Percentiles rank a stretch among this genome's conserved stretches.
Evolutionary conservation across 768 basidiomycete genomes (phyloP).

Genomic region (Mycena chlorophos): DNA sequence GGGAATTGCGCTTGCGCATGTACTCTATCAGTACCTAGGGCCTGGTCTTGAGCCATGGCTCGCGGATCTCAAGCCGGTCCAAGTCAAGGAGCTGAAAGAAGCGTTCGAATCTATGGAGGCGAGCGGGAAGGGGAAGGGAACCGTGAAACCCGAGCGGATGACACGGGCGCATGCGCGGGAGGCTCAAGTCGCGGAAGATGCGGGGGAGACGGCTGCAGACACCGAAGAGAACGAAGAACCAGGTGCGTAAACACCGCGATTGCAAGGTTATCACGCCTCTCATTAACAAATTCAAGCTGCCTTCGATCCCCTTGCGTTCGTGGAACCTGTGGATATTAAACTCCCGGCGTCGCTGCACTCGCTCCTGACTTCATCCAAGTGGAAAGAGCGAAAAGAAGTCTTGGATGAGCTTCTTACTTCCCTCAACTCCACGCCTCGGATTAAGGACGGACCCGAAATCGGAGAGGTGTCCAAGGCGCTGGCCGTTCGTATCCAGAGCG

Average conservation of each 20-base stretch:
- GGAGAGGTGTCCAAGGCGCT: slow-evolving; percentile 75
- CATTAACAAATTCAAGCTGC: slow-evolving; percentile 41
- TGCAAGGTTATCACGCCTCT: slow-evolving; percentile 11
- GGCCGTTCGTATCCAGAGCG: slow-evolving; percentile 77
- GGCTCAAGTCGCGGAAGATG: slow-evolving; percentile 48
- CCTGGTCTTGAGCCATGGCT: slow-evolving; percentile 81
- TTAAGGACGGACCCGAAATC: slow-evolving; percentile 79
- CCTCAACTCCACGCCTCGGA: slow-evolving; percentile 67
- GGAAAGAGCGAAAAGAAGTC: slow-evolving; percentile 96
- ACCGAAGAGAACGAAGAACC: slow-evolving; percentile 41
- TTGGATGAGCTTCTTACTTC: slow-evolving; percentile 79
- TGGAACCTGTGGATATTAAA: slow-evolving; percentile 82
- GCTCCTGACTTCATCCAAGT: slow-evolving; percentile 85
- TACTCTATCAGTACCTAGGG: slow-evolving; percentile 86
- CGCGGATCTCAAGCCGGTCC: slow-evolving; percentile 91
- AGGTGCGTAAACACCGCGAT: slow-evolving; percentile 36
- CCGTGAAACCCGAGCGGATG: slow-evolving; percentile 72
- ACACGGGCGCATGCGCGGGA: slow-evolving; percentile 80
- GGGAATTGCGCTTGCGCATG: slow-evolving; percentile 73
- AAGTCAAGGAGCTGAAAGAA: slow-evolving; percentile 93
- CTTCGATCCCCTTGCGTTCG: slow-evolving; percentile 76
- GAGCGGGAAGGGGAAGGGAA: slow-evolving; percentile 83
- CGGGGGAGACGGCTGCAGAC: slow-evolving; percentile 37
- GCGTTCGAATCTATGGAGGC: slow-evolving; percentile 82
- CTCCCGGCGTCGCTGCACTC: slow-evolving; percentile 76